Evolutionary conservation across 257 asterid genomes (phyloP), one percentile per base, ranked within the genome.

Genomic region (Thymus mandschuricus): DNA sequence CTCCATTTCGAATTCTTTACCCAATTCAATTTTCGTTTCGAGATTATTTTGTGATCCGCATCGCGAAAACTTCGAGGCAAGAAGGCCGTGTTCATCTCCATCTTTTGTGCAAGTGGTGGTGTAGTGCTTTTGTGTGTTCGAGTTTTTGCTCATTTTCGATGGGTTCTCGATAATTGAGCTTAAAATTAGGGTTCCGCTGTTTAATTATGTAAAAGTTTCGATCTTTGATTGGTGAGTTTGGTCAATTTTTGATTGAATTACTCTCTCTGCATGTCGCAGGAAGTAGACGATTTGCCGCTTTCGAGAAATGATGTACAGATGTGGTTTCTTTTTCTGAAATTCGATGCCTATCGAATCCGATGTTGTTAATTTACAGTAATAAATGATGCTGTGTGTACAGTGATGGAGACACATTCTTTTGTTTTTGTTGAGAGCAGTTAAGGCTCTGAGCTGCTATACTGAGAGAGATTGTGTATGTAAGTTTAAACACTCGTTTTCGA

Each of bases 261-360:
- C 6, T 74, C 54, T 75, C 6, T 74, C 54, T 75, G 76, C 69
- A 67, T 83, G 80, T 73, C 64, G 74, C 86, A 84, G 96, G 87
- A 70, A 63, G 69, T 46, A 30, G 68, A 54, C 38, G 66, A 46
- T 48, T 57, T 41, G 45, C 31, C 3, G 80, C 50, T 62, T 33
- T 66, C 60, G 51, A 62, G 55, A 13, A 68, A 66, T 58, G 64
- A 56, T 69, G 70, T 57, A 51, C 63, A 44, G 46, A 40, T 41
- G 62, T 28, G 77, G 73, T 29, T 71, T 31, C 60, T 43, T 64
- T 21, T 64, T 10, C 59, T 59, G 63, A 15, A 59, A 71, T 61
- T 10, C 60, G 64, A n/a, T 76, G 65, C 69, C 69, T 46, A 58
- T 61, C 64, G 31, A 50, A 33, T 28, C 60, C 33, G 51, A 48